phyloP scores from a whole-genome alignment of 2,329 filamentous ascomycete genomes.

The Microdochium bolleyi region DNA sequence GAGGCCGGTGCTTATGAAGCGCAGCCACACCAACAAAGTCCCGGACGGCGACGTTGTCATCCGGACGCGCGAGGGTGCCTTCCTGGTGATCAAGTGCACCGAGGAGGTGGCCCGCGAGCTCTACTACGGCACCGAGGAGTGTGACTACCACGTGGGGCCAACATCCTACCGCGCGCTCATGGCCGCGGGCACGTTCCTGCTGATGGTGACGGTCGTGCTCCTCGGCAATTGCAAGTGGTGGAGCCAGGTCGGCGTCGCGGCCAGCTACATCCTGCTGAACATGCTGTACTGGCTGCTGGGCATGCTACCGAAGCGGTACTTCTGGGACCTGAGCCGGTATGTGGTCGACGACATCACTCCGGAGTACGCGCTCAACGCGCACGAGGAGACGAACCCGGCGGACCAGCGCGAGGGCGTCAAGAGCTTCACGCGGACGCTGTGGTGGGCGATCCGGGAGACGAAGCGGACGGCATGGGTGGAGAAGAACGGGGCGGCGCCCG shows the following conservation, averaged over 20 bases:
- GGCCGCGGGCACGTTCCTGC: constrained; percentile 47
- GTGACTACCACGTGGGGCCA: constrained; percentile 42
- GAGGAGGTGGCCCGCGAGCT: constrained; percentile 56
- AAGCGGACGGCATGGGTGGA: constrained; percentile 43
- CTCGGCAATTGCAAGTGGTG: constrained; percentile 55
- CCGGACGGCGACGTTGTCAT: constrained; percentile 54
- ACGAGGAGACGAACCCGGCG: constrained; percentile 15
- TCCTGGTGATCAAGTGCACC: constrained; percentile 47
- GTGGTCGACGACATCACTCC: constrained; percentile 31
- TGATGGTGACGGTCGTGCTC: constrained; percentile 54
- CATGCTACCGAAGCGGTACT: constrained; percentile 35
- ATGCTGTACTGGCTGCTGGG: constrained; percentile 50
- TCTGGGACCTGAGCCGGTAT: constrained; percentile 53
- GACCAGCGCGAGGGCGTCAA: constrained; percentile 30
- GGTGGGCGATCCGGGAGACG: constrained; percentile 51
- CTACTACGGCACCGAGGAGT: constrained; percentile 53
- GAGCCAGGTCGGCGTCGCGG: constrained; percentile 50
- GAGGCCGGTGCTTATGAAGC: constrained; percentile 44
- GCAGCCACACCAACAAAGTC: constrained; percentile 37
- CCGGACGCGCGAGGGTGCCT: constrained; percentile 50
- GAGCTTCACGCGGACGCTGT: constrained; percentile 48
- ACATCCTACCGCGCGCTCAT: constrained; percentile 44
- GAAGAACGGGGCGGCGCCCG: constrained; percentile 41
- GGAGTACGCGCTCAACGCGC: constrained; percentile 24
- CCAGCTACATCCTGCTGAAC: constrained; percentile 51